phyloP scores from a whole-genome alignment of 2,329 filamentous ascomycete species.

The Colletotrichum sansevieriae region DNA sequence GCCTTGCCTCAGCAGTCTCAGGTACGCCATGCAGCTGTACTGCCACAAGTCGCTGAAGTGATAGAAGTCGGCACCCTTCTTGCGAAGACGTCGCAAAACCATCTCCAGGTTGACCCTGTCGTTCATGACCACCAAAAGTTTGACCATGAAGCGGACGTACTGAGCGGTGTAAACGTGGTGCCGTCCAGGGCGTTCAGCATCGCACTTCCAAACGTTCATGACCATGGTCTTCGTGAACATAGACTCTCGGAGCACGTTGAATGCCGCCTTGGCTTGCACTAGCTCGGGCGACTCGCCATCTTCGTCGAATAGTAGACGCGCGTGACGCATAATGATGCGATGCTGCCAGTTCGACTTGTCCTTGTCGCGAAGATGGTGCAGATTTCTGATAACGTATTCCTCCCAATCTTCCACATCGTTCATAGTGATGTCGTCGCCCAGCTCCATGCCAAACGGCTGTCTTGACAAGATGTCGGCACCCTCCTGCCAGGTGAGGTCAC shows the following conservation, averaged over 20 bases:
- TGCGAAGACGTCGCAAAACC: conserved; percentile 82
- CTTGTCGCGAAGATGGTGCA: conserved; percentile 70
- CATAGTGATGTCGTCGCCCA: conserved; percentile 60
- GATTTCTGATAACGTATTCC: conserved; percentile 64
- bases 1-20: conserved; percentile 64
- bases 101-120: conserved; percentile 84
- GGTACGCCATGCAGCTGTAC: conserved; percentile 65
- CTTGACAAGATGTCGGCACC: conserved; percentile 67
- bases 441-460: conserved; percentile 67
- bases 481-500: conserved; percentile 61
- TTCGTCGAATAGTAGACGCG: conserved; percentile 66
- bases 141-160: conserved; percentile 86
- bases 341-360: conserved; percentile 98
- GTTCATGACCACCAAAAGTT: conserved; percentile 78
- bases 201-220: conserved; percentile 95
- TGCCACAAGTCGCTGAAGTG: conserved; percentile 73
- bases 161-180: conserved; percentile 93
- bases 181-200: conserved; percentile 83
- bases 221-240: conserved; percentile 96
- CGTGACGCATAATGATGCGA: conserved; percentile 84
- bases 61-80: conserved; percentile 82
- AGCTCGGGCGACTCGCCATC: conserved; percentile 57
- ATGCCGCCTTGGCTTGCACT: conserved; percentile 83
- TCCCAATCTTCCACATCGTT: conserved; percentile 75
- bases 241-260: conserved; percentile 77